A percentile compares a stretch with the other conserved stretches of the same genome.
Conservation (phyloP, 1,284 basidiomycete genomes). For the Phellopilus nigrolimitatus region DNA sequence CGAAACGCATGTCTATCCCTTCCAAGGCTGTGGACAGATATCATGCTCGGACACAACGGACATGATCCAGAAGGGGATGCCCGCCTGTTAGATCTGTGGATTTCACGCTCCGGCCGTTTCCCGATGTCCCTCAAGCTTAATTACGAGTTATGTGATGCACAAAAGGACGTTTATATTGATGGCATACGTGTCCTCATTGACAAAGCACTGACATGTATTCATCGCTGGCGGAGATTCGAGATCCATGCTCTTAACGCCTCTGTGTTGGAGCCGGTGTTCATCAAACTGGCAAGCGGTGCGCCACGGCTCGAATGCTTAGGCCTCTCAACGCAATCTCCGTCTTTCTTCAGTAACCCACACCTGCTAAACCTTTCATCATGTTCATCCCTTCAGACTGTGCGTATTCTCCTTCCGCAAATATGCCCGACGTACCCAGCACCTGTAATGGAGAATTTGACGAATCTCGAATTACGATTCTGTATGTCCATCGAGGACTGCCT, state of each 20-base stretch:
- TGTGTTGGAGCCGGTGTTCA: slow-evolving; percentile 9
- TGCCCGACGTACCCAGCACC: not conserved
- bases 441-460: slow-evolving; percentile 9
- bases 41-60: slow-evolving; percentile 10
- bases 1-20: slow-evolving; percentile 11
- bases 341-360: slow-evolving; percentile 11
- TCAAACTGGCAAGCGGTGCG: slow-evolving; percentile 9
- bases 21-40: slow-evolving; percentile 10
- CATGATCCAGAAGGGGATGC: slow-evolving; percentile 8
- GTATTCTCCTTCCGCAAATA: slow-evolving; percentile 8
- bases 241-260: slow-evolving; percentile 13
- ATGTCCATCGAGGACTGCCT: slow-evolving; percentile 14
- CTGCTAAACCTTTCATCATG: slow-evolving; percentile 9
- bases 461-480: slow-evolving; percentile 13
- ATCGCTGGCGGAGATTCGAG: slow-evolving; percentile 12
- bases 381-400: slow-evolving; percentile 4
- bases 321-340: slow-evolving; percentile 13
- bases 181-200: slow-evolving; percentile 4
- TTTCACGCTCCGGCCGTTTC: slow-evolving; percentile 4
- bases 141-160: slow-evolving; percentile 8
- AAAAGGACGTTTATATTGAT: not conserved
- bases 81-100: slow-evolving; percentile 3
- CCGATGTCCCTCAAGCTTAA: slow-evolving; percentile 5
- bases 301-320: slow-evolving; percentile 5
- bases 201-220: not conserved